phyloP scores from a whole-genome alignment of 2,329 filamentous ascomycete genomes.

The Septoria petroselini region DNA sequence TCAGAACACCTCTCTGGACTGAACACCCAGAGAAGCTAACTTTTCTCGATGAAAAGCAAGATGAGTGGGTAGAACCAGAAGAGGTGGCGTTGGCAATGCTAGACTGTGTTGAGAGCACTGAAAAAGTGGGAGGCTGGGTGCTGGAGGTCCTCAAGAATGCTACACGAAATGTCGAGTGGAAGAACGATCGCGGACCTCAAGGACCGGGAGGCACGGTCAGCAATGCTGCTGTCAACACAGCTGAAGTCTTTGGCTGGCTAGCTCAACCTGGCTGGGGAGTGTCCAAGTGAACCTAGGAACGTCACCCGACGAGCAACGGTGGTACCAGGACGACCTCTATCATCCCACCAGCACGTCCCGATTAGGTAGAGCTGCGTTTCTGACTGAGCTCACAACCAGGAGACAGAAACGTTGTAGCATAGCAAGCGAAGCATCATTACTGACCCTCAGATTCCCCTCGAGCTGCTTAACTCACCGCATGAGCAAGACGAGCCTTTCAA shows the following conservation, averaged over 20 bases:
- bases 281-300: constrained; percentile 25
- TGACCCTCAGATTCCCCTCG: too few species aligned
- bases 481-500: too few species aligned
- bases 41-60: constrained; percentile 48
- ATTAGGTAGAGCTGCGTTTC: neutral
- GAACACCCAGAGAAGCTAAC: constrained; percentile 60
- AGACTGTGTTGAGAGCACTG: constrained; percentile 51
- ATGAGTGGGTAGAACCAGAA: constrained; percentile 59
- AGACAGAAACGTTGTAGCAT: neutral
- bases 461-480: too few species aligned
- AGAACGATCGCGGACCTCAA: constrained; percentile 55
- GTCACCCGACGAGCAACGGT: neutral
- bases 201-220: constrained; percentile 43
- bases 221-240: constrained; percentile 41
- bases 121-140: constrained; percentile 51
- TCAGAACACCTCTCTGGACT: constrained; percentile 61
- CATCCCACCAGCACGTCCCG: too few species aligned
- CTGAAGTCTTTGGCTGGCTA: constrained; percentile 53
- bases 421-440: neutral
- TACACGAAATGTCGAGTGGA: constrained; percentile 50
- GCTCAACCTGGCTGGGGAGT: constrained; percentile 51
- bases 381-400: neutral
- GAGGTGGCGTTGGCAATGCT: constrained; percentile 61
- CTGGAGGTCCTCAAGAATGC: constrained; percentile 55
- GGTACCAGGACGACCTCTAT: too few species aligned